Evolutionary conservation across 768 basidiomycete species (phyloP).

Genomic region (Mycena rosella): DNA sequence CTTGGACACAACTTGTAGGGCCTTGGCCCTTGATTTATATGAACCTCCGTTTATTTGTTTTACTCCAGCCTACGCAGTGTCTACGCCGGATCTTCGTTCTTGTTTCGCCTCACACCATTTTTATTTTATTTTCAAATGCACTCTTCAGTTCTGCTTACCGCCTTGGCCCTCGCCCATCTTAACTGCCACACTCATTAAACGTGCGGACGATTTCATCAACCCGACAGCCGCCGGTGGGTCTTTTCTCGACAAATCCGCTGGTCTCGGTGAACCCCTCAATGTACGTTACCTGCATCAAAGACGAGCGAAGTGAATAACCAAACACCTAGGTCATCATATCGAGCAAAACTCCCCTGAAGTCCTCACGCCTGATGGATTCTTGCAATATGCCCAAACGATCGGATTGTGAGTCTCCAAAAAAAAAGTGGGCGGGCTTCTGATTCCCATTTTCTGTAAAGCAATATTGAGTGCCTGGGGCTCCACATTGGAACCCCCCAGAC

Average conservation of each 20-base stretch:
- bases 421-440: background rate
- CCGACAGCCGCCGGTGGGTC: constrained; percentile 12
- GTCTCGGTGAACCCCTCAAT: constrained; percentile 62
- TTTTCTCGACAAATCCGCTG: constrained; percentile 33
- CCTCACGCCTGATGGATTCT: constrained; percentile 53
- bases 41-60: too few relatives aligned
- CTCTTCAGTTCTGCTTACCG: background rate
- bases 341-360: constrained; percentile 54
- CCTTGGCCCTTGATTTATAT: too few relatives aligned
- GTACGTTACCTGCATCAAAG: constrained; percentile 26
- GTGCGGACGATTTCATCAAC: constrained; percentile 16
- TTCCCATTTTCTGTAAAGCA: constrained; percentile 28
- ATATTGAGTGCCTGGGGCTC: background rate
- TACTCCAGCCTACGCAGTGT: constrained; percentile 8
- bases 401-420: constrained; percentile 56
- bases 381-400: constrained; percentile 59
- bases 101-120: background rate
- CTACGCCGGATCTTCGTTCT: background rate
- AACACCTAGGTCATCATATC: constrained; percentile 55
- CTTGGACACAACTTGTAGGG: too few relatives aligned
- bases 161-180: background rate
- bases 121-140: background rate
- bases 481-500: constrained; percentile 54
- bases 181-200: constrained; percentile 6
- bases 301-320: background rate